Conservation (phyloP, 75 land plant genomes). For the Picea sitchensis region DNA sequence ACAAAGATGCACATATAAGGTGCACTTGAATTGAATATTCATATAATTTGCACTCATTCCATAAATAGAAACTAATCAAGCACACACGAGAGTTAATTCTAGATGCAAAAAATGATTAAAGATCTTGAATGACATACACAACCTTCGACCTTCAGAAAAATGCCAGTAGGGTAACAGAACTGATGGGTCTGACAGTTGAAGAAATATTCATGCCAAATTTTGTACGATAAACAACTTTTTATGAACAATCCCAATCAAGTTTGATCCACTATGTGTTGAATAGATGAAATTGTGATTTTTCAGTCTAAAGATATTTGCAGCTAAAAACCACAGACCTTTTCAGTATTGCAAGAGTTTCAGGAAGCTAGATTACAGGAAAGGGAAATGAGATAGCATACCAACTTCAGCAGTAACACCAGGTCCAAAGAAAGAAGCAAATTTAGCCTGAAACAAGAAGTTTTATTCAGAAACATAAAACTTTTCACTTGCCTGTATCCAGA, state of each 20-base stretch:
- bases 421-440: slow-evolving; percentile 94
- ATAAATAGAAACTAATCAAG: background rate
- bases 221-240: background rate
- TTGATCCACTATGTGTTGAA: no score
- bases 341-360: background rate
- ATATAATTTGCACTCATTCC: background rate
- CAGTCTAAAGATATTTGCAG: background rate
- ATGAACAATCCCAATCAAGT: background rate
- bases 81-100: background rate
- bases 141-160: background rate
- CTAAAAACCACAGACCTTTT: background rate
- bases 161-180: background rate
- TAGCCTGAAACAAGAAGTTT: slow-evolving; percentile 48
- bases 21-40: background rate
- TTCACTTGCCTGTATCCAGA: slow-evolving; percentile 2
- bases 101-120: no score
- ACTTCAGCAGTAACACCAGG: slow-evolving; percentile 91
- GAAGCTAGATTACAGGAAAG: background rate
- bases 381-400: slow-evolving; percentile 44
- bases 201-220: background rate
- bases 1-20: background rate
- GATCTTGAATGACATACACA: background rate
- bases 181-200: background rate
- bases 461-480: background rate
- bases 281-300: background rate